These are phyloP conservation scores for Hirschfeldia incana DNA, from an alignment of 345 rosid genomes.

Conservation along the genomic window DNA sequence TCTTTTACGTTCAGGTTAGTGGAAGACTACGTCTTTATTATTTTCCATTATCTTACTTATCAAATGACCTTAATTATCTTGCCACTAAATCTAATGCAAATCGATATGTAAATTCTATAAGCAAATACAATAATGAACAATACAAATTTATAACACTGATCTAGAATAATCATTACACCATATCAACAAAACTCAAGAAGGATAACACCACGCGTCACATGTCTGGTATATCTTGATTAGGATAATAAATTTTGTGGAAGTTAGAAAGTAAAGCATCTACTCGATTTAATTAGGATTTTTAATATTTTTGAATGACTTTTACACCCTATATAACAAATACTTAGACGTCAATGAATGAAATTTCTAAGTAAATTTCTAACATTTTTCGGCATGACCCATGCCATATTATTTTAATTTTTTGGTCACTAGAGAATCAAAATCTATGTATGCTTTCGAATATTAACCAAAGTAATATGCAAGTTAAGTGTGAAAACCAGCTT, in stretches of 20 bases:
- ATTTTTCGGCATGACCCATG: background rate
- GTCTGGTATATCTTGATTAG: background rate
- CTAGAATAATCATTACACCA: no score
- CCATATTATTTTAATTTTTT: background rate
- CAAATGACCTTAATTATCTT: no score
- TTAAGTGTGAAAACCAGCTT: background rate
- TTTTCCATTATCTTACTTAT: no score
- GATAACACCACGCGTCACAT: background rate
- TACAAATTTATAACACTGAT: no score
- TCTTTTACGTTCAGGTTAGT: slow-evolving; percentile 74
- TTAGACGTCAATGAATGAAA: background rate
- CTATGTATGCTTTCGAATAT: slow-evolving; percentile 13
- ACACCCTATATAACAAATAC: background rate
- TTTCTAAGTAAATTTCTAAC: background rate
- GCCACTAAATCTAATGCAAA: no score
- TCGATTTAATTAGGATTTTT: background rate
- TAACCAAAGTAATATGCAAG: background rate
- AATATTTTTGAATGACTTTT: background rate
- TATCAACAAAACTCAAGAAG: background rate
- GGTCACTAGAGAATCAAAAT: slow-evolving; percentile 9
- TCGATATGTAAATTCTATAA: no score
- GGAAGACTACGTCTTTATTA: background rate
- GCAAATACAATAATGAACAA: no score
- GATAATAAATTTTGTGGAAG: background rate
- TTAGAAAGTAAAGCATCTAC: background rate